Evolutionary conservation across 2,329 filamentous ascomycete species (phyloP), one percentile per base, ranked within the genome.

Genomic region (Xylaria arbuscula): DNA sequence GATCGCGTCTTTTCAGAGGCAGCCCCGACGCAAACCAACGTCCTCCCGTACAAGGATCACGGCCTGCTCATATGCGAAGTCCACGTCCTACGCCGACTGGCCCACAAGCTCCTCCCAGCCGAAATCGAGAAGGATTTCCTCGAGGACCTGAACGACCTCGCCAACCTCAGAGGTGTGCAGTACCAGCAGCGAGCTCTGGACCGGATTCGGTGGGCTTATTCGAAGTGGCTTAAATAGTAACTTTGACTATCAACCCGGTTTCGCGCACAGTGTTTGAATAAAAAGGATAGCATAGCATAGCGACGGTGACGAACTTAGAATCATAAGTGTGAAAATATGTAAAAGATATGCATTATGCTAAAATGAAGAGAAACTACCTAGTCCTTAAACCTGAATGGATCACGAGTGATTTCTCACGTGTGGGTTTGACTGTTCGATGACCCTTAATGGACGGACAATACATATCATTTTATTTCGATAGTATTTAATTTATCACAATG

Each of bases 31-130:
- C 86, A 92, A 68, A 91, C 90, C 76, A 93, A 86, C 56, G 87
- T 95, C 70, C 84, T 98, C 57, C 91, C 91, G 1, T 98, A 97
- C 83, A 97, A 95, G 80, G 94, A 98, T 74, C 93, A 97, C 74
- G 96, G 96, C 1, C 83, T 98, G 67, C 83, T 99, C 50, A 85
- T 99, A 4, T 97, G 93, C 78, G 95, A 99, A 78, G 91, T 95
- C 3, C 94, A 98, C 74, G 86, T 94, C 36, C 83, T 99, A 61
- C 88, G 94, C 54, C 88, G 88, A 73, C 86, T 92, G 53, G 91
- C 91, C 1, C 84, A 84, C 60, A 84, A 82, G 24, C 81, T 94
- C 48, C 87, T 98, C 72, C 93, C 93, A 0, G 85, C 87, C 1
- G 88, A 92, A 51, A 87, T 97, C 13, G 90, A 91, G 76, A 89